phyloP scores from a whole-genome alignment of 805 yeast species.

The Phaffomyces antillensis region DNA sequence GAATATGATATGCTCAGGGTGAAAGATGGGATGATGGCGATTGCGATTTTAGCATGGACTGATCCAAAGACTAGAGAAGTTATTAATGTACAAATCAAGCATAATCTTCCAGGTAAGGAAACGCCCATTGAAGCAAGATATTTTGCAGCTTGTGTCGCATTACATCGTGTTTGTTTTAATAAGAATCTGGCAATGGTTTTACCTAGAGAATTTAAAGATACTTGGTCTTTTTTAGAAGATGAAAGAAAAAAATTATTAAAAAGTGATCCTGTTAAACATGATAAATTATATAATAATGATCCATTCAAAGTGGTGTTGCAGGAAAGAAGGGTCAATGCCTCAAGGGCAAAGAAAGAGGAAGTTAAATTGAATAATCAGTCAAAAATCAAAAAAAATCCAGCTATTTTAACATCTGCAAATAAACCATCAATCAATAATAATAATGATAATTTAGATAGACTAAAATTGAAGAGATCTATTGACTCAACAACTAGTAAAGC shows the following conservation, averaged over 20 bases:
- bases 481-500: slow-evolving; percentile 10
- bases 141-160: slow-evolving; percentile 80
- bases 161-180: slow-evolving; percentile 71
- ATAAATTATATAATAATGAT: slow-evolving; percentile 52
- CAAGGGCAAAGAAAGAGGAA: slow-evolving; percentile 39
- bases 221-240: slow-evolving; percentile 70
- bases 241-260: slow-evolving; percentile 45
- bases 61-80: slow-evolving; percentile 77
- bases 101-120: slow-evolving; percentile 54
- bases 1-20: slow-evolving; percentile 60
- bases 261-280: slow-evolving; percentile 40
- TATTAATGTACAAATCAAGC: slow-evolving; percentile 47
- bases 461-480: slow-evolving; percentile 1
- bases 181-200: slow-evolving; percentile 83
- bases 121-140: slow-evolving; percentile 89
- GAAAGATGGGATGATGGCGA: slow-evolving; percentile 55
- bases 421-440: slow-evolving; percentile 9
- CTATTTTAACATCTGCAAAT: slow-evolving; percentile 30
- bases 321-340: slow-evolving; percentile 37
- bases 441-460: neutral
- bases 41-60: slow-evolving; percentile 57
- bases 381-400: slow-evolving; percentile 42
- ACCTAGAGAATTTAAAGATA: slow-evolving; percentile 71
- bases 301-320: slow-evolving; percentile 73
- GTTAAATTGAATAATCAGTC: slow-evolving; percentile 41